phyloP scores from a whole-genome alignment of 2,329 filamentous ascomycete genomes.

The Gremmenia infestans region DNA sequence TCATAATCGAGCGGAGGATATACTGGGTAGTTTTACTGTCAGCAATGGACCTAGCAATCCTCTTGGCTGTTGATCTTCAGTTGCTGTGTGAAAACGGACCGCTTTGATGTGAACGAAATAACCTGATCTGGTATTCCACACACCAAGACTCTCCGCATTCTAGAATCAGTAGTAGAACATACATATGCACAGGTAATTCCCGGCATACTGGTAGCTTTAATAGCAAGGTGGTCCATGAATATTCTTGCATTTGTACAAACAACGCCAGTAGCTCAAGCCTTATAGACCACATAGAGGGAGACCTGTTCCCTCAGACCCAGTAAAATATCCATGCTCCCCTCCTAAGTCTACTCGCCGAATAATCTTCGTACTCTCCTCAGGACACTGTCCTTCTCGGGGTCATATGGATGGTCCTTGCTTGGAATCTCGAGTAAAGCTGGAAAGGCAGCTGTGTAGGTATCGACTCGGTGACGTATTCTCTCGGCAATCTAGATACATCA shows the following conservation, averaged over 20 bases:
- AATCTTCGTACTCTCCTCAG: constrained; percentile 76
- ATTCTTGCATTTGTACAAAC: not conserved
- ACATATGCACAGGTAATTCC: no score
- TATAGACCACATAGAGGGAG: not conserved
- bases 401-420: constrained; percentile 97
- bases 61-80: no score
- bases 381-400: constrained; percentile 98
- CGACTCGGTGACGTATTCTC: constrained; percentile 83
- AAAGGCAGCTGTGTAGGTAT: constrained; percentile 90
- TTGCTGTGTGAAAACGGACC: no score
- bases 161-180: no score
- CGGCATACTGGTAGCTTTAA: not conserved
- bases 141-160: no score
- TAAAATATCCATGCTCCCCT: not conserved
- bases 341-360: constrained; percentile 57
- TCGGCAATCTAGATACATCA: constrained; percentile 69
- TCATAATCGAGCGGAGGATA: not conserved
- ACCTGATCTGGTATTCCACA: no score
- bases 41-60: not conserved
- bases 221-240: not conserved
- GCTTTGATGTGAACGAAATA: no score
- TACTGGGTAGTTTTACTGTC: not conserved
- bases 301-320: no score
- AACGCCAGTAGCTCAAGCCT: constrained; percentile 3
- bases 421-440: constrained; percentile 96